These are phyloP conservation scores for Pterocarpus macrocarpus DNA, from an alignment of 306 rosid genomes.

Conservation along the genomic window DNA sequence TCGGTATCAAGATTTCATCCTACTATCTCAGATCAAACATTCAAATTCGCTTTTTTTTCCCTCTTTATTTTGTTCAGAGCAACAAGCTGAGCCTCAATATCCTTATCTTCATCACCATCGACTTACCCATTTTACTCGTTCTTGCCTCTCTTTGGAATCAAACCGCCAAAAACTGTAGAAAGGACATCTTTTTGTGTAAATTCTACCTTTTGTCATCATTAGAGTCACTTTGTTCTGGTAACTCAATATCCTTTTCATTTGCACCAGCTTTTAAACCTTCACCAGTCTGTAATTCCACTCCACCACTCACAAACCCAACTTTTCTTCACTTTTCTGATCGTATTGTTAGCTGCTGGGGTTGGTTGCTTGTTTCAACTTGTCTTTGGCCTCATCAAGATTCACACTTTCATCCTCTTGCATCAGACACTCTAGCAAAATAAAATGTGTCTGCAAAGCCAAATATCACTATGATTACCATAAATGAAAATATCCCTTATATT, in stretches of 20 bases:
- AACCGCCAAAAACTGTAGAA: slow-evolving; percentile 84
- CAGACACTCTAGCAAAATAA: no score
- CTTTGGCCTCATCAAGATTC: no score
- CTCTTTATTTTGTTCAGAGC: slow-evolving; percentile 92
- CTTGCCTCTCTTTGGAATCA: slow-evolving; percentile 73
- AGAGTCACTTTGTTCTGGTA: slow-evolving; percentile 85
- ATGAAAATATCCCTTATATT: no score
- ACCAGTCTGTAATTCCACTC: slow-evolving; percentile 71
- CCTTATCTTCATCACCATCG: slow-evolving; percentile 51
- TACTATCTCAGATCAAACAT: no score
- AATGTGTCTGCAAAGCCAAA: no score
- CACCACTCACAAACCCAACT: slow-evolving; percentile 94
- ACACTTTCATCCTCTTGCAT: no score
- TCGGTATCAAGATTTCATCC: no score
- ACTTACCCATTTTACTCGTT: slow-evolving; percentile 53
- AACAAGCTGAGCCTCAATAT: slow-evolving; percentile 55
- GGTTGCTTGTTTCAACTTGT: no score
- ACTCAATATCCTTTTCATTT: slow-evolving; percentile 77
- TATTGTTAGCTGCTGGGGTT: no score
- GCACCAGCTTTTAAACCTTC: slow-evolving; percentile 55
- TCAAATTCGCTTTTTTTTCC: slow-evolving; percentile 57
- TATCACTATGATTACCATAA: no score
- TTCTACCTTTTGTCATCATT: slow-evolving; percentile 66
- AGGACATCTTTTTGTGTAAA: slow-evolving; percentile 91
- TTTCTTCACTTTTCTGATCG: slow-evolving; percentile 54